phyloP scores from a whole-genome alignment of 495 filamentous ascomycete species.

The Cercophora sp. region DNA sequence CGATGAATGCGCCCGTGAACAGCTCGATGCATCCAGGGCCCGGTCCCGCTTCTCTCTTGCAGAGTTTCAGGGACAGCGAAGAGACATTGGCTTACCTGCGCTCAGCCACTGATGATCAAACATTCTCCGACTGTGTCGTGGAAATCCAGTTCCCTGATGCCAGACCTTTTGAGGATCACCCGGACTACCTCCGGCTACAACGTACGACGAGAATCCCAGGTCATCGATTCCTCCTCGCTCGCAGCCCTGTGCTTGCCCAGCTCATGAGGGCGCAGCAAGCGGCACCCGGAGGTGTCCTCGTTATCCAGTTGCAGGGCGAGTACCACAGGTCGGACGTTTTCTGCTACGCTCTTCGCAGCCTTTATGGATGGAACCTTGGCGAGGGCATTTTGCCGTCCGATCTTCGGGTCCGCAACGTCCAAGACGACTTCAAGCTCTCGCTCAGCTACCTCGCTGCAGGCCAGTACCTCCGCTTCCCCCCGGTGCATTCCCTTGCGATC shows the following conservation, averaged over 20 bases:
- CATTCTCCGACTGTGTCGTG: conserved; percentile 47
- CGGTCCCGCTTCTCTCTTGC: conserved; percentile 2
- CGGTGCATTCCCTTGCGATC: conserved; percentile 41
- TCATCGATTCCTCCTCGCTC: conserved; percentile 51
- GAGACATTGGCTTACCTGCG: conserved; percentile 35
- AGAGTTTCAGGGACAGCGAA: conserved; percentile 23
- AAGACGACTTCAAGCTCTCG: conserved; percentile 43
- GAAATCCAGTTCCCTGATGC: conserved; percentile 41
- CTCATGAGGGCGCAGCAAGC: conserved; percentile 19
- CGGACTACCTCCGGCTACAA: conserved; percentile 34
- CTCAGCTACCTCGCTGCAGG: conserved; percentile 53
- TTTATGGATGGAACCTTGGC: conserved; percentile 42
- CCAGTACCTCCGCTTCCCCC: conserved; percentile 42
- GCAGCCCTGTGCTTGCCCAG: conserved; percentile 39
- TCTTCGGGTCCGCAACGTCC: conserved; percentile 21
- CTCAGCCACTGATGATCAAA: conserved; percentile 36
- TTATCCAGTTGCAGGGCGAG: conserved; percentile 42
- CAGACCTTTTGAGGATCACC: conserved; percentile 41
- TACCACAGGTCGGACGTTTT: conserved; percentile 48
- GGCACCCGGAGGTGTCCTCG: conserved; percentile 28
- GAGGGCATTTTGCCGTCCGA: conserved; percentile 18
- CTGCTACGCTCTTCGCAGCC: conserved; percentile 42
- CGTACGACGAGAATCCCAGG: conserved; percentile 38
- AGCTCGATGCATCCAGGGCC: too few relatives aligned
- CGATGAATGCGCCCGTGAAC: too few relatives aligned